Conservation (phyloP, 495 filamentous ascomycete genomes). For the Ramalina intermedia region DNA sequence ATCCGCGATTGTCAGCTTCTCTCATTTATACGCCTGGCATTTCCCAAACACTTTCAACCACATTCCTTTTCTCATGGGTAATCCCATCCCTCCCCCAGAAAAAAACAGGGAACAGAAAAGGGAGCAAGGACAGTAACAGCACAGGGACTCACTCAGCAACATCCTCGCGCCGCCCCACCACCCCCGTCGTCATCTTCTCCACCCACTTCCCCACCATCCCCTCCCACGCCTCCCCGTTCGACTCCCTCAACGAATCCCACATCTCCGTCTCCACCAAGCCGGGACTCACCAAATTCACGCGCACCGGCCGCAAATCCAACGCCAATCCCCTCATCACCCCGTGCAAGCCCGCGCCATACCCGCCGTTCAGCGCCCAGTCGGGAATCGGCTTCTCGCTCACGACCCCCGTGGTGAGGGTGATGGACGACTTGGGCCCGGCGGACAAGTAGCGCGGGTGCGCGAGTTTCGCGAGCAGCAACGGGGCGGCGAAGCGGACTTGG, state of each 20-base stretch:
- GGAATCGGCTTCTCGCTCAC: constrained; percentile 29
- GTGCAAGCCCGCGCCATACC: constrained; percentile 21
- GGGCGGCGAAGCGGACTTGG: constrained; percentile 36
- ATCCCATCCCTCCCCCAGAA: too few species aligned
- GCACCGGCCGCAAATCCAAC: constrained; percentile 41
- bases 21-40: not conserved
- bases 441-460: constrained; percentile 28
- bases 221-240: constrained; percentile 17
- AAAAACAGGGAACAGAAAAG: too few species aligned
- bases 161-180: constrained; percentile 36
- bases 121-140: too few species aligned
- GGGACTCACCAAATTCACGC: constrained; percentile 45
- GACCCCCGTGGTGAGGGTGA: constrained; percentile 40
- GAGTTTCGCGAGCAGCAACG: constrained; percentile 38
- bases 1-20: not conserved
- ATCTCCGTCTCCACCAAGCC: constrained; percentile 42
- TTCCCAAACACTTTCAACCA: too few species aligned
- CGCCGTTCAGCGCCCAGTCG: constrained; percentile 31
- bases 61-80: too few species aligned
- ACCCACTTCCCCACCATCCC: constrained; percentile 14
- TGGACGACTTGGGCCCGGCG: constrained; percentile 21
- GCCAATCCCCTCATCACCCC: constrained; percentile 39
- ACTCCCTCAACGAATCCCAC: constrained; percentile 19
- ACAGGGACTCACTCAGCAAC: constrained; percentile 30
- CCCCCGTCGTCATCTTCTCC: constrained; percentile 22